Percentiles rank a stretch among this genome's conserved stretches.
Evolutionary conservation across 202 grass and related monocot species (phyloP).

Genomic region (Panicum virgatum): DNA sequence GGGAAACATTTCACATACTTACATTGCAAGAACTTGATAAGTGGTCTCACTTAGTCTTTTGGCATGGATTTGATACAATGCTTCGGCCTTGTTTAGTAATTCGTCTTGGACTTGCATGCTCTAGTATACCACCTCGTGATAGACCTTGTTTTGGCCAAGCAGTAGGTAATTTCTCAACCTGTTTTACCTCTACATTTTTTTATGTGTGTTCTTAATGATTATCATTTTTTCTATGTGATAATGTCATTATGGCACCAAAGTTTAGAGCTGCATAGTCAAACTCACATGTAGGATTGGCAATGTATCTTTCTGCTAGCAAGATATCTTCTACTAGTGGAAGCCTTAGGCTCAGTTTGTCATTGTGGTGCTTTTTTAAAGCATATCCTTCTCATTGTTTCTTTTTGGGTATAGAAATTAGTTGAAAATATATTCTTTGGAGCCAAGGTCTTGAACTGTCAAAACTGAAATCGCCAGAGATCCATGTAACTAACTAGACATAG

Average conservation of each 20-base stretch:
- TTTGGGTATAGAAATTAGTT: not conserved
- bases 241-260: constrained; percentile 20
- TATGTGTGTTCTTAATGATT: constrained; percentile 21
- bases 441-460: not conserved
- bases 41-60: constrained; percentile 96
- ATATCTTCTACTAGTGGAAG: not conserved
- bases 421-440: not conserved
- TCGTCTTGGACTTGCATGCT: constrained; percentile 85
- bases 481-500: not conserved
- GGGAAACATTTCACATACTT: constrained; percentile 87
- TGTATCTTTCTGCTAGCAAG: constrained; percentile 26
- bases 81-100: constrained; percentile 88
- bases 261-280: not conserved
- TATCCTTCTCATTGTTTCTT: not conserved
- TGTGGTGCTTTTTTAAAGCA: not conserved
- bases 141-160: constrained; percentile 89
- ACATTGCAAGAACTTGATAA: constrained; percentile 84
- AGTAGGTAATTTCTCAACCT: constrained; percentile 68
- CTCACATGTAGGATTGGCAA: not conserved
- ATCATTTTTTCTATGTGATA: constrained; percentile 16
- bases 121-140: constrained; percentile 65
- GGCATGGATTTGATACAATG: constrained; percentile 93
- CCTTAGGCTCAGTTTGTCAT: not conserved
- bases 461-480: not conserved
- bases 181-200: constrained; percentile 27